These are phyloP conservation scores for Neurospora africana DNA, from an alignment of 495 filamentous ascomycete species.

Conservation along the genomic window DNA sequence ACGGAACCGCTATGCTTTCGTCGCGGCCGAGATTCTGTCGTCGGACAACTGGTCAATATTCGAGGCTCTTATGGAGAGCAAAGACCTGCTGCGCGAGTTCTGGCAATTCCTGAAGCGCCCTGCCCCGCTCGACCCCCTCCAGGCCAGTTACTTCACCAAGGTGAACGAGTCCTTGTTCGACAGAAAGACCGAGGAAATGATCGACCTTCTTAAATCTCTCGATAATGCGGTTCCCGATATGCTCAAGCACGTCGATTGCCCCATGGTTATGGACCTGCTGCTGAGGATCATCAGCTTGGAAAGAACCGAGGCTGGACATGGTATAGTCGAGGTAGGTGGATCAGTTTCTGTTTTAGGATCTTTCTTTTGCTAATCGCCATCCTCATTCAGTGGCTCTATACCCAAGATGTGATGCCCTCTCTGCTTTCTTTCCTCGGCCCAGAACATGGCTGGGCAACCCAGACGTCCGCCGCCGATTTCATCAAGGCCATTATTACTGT, in stretches of 20 bases:
- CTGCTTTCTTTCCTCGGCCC: slow-evolving; percentile 80
- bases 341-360: neutral
- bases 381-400: slow-evolving; percentile 71
- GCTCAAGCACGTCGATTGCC: slow-evolving; percentile 90
- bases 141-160: slow-evolving; percentile 97
- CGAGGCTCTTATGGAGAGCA: slow-evolving; percentile 83
- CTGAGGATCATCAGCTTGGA: slow-evolving; percentile 97
- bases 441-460: slow-evolving; percentile 71
- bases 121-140: slow-evolving; percentile 75
- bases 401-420: slow-evolving; percentile 77
- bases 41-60: slow-evolving; percentile 95
- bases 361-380: neutral
- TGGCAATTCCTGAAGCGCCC: slow-evolving; percentile 80
- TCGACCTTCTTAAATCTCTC: slow-evolving; percentile 73
- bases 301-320: slow-evolving; percentile 80
- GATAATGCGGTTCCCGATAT: slow-evolving; percentile 74
- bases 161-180: slow-evolving; percentile 94
- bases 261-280: slow-evolving; percentile 96
- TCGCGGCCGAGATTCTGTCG: slow-evolving; percentile 85
- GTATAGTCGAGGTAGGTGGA: slow-evolving; percentile 78
- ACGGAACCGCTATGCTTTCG: slow-evolving; percentile 80
- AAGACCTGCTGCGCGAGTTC: slow-evolving; percentile 63
- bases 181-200: slow-evolving; percentile 95
- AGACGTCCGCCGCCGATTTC: slow-evolving; percentile 96
- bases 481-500: slow-evolving; percentile 98